Percentiles rank a stretch among this genome's conserved stretches.
Evolutionary conservation across 768 basidiomycete species (phyloP).

Genomic region (Leccinum variicolor): DNA sequence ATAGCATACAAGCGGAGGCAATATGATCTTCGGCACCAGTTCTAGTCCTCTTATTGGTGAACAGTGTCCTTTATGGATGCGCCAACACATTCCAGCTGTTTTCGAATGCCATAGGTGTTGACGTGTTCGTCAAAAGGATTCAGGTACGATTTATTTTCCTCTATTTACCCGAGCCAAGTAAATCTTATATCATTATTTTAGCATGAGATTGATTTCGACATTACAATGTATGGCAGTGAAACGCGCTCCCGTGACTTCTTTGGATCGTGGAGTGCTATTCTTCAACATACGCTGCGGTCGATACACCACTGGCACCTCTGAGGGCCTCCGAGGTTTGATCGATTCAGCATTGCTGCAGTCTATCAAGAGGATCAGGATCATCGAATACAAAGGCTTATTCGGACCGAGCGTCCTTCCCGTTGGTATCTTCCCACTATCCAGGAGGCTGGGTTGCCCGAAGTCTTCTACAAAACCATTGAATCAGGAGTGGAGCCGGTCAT

Average conservation of each 20-base stretch:
- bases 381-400: conserved; percentile 77
- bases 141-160: conserved; percentile 50
- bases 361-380: conserved; percentile 87
- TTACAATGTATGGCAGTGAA: conserved; percentile 52
- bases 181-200: conserved; percentile 27
- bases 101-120: conserved; percentile 79
- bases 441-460: conserved; percentile 84
- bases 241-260: conserved; percentile 43
- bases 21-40: conserved; percentile 94
- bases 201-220: conserved; percentile 66
- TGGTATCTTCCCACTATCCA: conserved; percentile 86
- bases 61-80: conserved; percentile 89
- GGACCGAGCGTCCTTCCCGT: conserved; percentile 84
- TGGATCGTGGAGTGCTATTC: conserved; percentile 59
- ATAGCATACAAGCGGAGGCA: conserved; percentile 79
- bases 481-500: conserved; percentile 80
- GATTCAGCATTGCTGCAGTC: conserved; percentile 84
- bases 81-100: conserved; percentile 86
- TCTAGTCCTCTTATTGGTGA: conserved; percentile 81
- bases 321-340: conserved; percentile 91
- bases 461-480: conserved; percentile 85
- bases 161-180: neutral
- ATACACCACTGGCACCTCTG: conserved; percentile 89
- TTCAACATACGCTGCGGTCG: conserved; percentile 88
- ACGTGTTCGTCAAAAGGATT: conserved; percentile 80